Evolutionary conservation across 2,329 filamentous ascomycete species (phyloP).

Genomic region (Ophiosphaerella korrae): DNA sequence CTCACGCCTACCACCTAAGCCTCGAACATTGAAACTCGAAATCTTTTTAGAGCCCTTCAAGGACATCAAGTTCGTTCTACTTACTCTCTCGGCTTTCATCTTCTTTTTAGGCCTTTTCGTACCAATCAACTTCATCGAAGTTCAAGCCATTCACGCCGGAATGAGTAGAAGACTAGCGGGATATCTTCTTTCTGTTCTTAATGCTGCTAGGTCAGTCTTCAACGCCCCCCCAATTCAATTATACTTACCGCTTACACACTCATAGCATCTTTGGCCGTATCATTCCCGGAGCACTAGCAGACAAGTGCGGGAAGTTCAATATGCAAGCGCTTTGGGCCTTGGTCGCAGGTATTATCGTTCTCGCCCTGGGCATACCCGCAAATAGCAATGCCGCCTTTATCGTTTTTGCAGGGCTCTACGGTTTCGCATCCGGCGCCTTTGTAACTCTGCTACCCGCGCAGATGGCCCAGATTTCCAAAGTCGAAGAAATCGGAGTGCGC

Average conservation of each 20-base stretch:
- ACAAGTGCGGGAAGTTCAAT: conserved; percentile 61
- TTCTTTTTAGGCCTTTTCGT: conserved; percentile 67
- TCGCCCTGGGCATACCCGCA: conserved; percentile 56
- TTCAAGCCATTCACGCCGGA: conserved; percentile 53
- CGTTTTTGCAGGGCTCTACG: conserved; percentile 55
- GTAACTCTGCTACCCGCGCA: conserved; percentile 55
- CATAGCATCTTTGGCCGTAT: conserved; percentile 61
- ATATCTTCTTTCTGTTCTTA: conserved; percentile 61
- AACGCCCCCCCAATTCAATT: conserved; percentile 6
- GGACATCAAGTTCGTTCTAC: conserved; percentile 52
- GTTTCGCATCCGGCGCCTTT: conserved; percentile 59
- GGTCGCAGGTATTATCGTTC: conserved; percentile 50
- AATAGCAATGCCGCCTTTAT: conserved; percentile 52
- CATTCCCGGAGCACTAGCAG: conserved; percentile 59
- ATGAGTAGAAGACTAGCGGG: conserved; percentile 55
- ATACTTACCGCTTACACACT: conserved; percentile 40
- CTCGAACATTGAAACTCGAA: conserved; percentile 36
- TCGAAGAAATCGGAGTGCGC: conserved; percentile 61
- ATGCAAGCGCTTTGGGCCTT: conserved; percentile 38
- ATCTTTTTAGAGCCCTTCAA: conserved; percentile 41
- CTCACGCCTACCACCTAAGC: conserved; percentile 54
- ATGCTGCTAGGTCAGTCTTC: conserved; percentile 56
- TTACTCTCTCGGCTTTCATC: conserved; percentile 58
- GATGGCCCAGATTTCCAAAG: conserved; percentile 48
- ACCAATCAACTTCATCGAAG: conserved; percentile 55